Evolutionary conservation across 352 stramenopile species (phyloP).

Genomic region (Globisporangium barbulae): DNA sequence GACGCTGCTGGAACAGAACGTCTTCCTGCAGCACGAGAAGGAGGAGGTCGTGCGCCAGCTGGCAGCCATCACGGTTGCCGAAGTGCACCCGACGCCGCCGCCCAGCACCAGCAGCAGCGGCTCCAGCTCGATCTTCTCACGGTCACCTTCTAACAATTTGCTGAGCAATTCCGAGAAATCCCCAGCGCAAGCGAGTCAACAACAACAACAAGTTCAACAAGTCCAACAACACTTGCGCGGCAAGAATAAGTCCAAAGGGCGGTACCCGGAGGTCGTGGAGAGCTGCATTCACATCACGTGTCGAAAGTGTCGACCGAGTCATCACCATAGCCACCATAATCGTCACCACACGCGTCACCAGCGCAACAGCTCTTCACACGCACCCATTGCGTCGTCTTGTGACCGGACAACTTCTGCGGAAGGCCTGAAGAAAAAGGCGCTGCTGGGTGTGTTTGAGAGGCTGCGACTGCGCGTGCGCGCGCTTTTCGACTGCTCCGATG

Average conservation of each 20-base stretch:
- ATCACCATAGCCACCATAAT: conserved; percentile 7
- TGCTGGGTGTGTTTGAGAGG: conserved; percentile 37
- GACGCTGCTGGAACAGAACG: conserved; percentile 50
- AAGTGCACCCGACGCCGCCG: conserved; percentile 28
- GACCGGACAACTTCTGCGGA: background rate
- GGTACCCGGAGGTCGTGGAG: conserved; percentile 60
- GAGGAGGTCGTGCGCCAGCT: conserved; percentile 44
- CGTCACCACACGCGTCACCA: background rate
- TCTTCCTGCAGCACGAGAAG: conserved; percentile 70
- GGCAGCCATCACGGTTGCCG: conserved; percentile 25
- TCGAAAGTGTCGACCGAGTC: conserved; percentile 34
- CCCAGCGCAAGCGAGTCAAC: background rate
- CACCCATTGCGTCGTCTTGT: background rate
- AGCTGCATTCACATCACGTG: conserved; percentile 71
- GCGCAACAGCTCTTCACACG: background rate
- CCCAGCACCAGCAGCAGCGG: background rate
- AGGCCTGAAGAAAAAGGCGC: conserved; percentile 17
- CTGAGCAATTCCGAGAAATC: conserved; percentile 4
- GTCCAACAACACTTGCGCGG: conserved; percentile 14
- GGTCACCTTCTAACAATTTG: background rate
- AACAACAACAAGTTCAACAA: background rate
- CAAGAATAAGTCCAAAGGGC: conserved; percentile 24
- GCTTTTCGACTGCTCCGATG: conserved; percentile 18
- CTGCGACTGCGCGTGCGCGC: conserved; percentile 37
- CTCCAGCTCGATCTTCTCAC: background rate